Base-by-base conservation (phyloP, 2,329 filamentous ascomycete species). In the Monosporascus sp. region DNA sequence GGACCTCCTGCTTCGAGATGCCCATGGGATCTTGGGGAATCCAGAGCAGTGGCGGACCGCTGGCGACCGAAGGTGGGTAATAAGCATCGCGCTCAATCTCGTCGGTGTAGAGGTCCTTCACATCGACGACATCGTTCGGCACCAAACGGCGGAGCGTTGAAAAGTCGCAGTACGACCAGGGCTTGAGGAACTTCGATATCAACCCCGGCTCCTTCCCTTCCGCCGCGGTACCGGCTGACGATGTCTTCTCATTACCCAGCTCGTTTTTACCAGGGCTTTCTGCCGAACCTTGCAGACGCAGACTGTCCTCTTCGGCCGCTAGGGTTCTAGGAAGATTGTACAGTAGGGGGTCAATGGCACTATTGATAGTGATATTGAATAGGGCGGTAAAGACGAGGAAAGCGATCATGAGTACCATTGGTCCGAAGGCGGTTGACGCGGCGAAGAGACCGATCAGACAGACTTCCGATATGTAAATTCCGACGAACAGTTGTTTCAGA, bases 391-490 rank as follows among this genome's bases (percentile, higher is more conserved):
- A 87, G 60, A 95, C 65, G 22, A 94, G 75, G 70, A 91, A 87
- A 51, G 87, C 73, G 48, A 93, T 78, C 84, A 92, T 91, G 48
- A 94, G 73, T 27, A 91, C 74, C 63, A 93, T 69, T 0, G 90
- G 89, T 0, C 85, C 87, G 19, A 86, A 74, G 0, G 84, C 82
- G 1, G 78, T 73, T 7, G 82, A 84, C 49, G 93, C 83, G 50
- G 81, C 87, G 62, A 97, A 92, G 2, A 97, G 78, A 49, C 91
- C 92, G 59, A 96, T 87, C 66, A 97, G 77, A 69, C 90, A 94
- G 31, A 93, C 73, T 59, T 94, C 85, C 1, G 87, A 83, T 37
- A 97, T 78, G 68, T 97, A 97, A 49, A 95, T 76, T 22, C 93
- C 92, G 1, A 87, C 85, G 27, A 93, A 84, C 48, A 95, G 83